Evolutionary conservation across 83 land plant species (phyloP).

Genomic region (Thuja plicata): DNA sequence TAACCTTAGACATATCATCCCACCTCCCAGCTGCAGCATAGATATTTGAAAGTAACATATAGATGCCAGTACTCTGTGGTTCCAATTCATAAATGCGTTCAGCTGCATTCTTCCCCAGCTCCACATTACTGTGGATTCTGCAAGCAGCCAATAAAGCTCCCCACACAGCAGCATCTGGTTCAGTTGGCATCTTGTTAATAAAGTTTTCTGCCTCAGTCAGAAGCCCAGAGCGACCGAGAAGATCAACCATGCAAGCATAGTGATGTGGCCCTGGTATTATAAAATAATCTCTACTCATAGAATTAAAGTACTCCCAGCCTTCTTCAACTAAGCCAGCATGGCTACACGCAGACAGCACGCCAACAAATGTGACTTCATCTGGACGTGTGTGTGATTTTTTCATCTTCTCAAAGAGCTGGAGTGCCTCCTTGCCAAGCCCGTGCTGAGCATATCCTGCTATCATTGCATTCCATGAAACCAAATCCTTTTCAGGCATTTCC

Average conservation of each 20-base stretch:
- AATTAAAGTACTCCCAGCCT: neutral
- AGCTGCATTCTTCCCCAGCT: neutral
- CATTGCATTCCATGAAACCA: neutral
- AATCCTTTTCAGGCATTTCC: neutral
- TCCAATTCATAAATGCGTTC: neutral
- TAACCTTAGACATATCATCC: neutral
- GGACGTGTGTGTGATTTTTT: neutral
- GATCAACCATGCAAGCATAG: conserved; percentile 5
- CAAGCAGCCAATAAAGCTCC: neutral
- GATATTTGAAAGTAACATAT: neutral
- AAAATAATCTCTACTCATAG: neutral
- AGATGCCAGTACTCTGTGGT: neutral
- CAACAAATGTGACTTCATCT: neutral
- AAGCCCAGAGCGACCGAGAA: conserved; percentile 1
- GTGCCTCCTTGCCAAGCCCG: neutral
- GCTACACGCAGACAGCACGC: neutral
- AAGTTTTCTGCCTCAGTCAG: neutral
- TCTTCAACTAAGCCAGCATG: neutral
- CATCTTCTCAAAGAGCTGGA: neutral
- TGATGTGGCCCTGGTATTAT: neutral
- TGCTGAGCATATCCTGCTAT: neutral
- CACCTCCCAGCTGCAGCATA: conserved; percentile 6
- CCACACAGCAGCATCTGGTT: neutral
- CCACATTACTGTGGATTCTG: neutral
- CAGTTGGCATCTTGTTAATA: neutral